Evolutionary conservation across 305 asterid genomes (phyloP).

Genomic region (Fraxinus sp.): DNA sequence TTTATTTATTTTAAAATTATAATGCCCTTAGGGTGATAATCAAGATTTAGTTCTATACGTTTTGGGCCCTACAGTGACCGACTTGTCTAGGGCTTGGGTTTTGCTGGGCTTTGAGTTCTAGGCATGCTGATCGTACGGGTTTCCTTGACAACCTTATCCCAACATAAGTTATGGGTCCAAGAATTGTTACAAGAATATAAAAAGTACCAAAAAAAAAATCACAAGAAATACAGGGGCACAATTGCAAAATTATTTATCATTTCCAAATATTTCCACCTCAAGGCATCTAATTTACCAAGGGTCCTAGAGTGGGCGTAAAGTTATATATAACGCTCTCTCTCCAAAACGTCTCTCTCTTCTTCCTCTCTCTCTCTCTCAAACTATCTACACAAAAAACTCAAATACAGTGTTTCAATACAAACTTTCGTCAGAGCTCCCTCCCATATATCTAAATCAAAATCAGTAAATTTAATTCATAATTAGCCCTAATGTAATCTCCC

Average conservation of each 20-base stretch:
- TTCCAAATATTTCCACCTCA: conserved; percentile 31
- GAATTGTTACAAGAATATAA: background rate
- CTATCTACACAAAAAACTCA: conserved; percentile 33
- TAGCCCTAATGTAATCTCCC: conserved; percentile 3
- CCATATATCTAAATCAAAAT: conserved; percentile 31
- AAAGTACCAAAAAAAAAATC: background rate
- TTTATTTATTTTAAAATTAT: background rate
- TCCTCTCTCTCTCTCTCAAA: conserved; percentile 12
- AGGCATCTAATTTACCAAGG: conserved; percentile 37
- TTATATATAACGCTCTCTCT: conserved; percentile 30
- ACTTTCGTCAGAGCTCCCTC: conserved; percentile 46
- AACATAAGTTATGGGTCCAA: background rate
- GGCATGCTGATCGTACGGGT: background rate
- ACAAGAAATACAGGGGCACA: background rate
- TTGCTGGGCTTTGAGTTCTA: background rate
- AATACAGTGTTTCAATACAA: conserved; percentile 38
- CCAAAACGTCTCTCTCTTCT: background rate
- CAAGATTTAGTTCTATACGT: background rate
- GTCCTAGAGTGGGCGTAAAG: conserved; percentile 52
- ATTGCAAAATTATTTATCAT: conserved; percentile 22
- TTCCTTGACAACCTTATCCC: background rate
- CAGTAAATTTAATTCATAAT: background rate
- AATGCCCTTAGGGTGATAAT: background rate
- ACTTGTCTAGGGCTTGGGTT: background rate
- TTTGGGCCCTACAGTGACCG: background rate